Base-by-base conservation (phyloP, 768 basidiomycete species). In the Suillus subalutaceus region DNA sequence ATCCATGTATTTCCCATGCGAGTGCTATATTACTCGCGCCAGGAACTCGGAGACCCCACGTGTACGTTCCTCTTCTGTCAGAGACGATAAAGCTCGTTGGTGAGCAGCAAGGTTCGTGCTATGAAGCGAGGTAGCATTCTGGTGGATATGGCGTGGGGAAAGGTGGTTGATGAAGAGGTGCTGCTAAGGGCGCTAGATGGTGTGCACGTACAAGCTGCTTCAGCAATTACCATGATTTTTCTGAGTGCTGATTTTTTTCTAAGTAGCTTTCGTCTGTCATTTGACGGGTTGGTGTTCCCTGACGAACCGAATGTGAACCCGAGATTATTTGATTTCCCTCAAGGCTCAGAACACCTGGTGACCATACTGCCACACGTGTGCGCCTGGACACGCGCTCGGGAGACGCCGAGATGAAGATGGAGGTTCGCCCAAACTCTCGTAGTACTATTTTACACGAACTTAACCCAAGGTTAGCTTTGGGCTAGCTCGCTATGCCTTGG, bases 291-390 rank as follows among this genome's bases (percentile, higher is more conserved):
- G 43, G 91, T 94, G 30, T 93, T 83, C 76, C 91, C 91, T n/a
- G 84, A 93, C 77, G 92, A 93, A 72, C 92, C 93, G 2, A 78
- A 85, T 65, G 87, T 93, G 62, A 90, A 92, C 70, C 88, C 91
- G 12, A 85, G 88, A n/a, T 79, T 96, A 35, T 79, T 94, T 63
- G 85, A 86, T 37, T 90, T 92, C 75, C 86, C 89, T 32, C 44
- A 9, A 44, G 20, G 44, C 44, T 44, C 86, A 93, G 70, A 87
- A 92, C 66, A 90, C 90, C 44, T 15, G 20, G 20, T 44, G 20
- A 9, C 18, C 53, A 79, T 97, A 7, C 83, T 96, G 26, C 94
- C 93, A 10, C 94, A 96, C 75, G 89, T 94, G 87, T 94, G 94
- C 13, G 2, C 48, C 23, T 13, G 48, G 23, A 12, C 23, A 13